phyloP scores from a whole-genome alignment of 2,329 filamentous ascomycete genomes.

The Fusarium avenaceum region DNA sequence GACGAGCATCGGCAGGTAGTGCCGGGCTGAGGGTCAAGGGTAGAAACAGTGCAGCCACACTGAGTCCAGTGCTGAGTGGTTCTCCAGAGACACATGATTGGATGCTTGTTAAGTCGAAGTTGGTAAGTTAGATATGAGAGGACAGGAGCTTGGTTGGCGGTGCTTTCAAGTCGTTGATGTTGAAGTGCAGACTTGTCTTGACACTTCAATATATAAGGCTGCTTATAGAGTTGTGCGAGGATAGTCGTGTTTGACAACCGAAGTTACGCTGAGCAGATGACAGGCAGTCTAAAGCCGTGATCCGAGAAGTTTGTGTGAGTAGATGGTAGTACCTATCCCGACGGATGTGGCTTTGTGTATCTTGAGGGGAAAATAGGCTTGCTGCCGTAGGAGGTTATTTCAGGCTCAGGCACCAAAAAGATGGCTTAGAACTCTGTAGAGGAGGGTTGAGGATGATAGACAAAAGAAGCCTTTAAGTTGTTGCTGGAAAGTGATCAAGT shows the following conservation, averaged over 20 bases:
- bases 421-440: slow-evolving; percentile 3
- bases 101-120: background rate
- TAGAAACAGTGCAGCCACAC: slow-evolving; percentile 52
- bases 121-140: background rate
- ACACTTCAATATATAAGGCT: slow-evolving; percentile 35
- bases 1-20: slow-evolving; percentile 48
- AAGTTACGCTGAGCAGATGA: slow-evolving; percentile 32
- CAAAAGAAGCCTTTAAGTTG: slow-evolving; percentile 4
- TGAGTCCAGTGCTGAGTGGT: slow-evolving; percentile 51
- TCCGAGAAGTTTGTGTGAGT: slow-evolving; percentile 47
- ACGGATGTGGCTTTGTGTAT: slow-evolving; percentile 42
- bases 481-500: slow-evolving; percentile 10
- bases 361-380: slow-evolving; percentile 38
- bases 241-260: slow-evolving; percentile 21
- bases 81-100: slow-evolving; percentile 55
- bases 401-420: slow-evolving; percentile 13
- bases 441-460: slow-evolving; percentile 5
- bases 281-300: slow-evolving; percentile 39
- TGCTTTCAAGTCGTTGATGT: background rate
- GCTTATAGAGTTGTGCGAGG: slow-evolving; percentile 29
- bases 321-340: slow-evolving; percentile 39
- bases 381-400: slow-evolving; percentile 27
- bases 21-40: slow-evolving; percentile 48
- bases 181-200: slow-evolving; percentile 10
- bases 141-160: background rate